These are phyloP conservation scores for Sistotremastrum suecicum DNA, from an alignment of 768 basidiomycete genomes.

Conservation along the genomic window DNA sequence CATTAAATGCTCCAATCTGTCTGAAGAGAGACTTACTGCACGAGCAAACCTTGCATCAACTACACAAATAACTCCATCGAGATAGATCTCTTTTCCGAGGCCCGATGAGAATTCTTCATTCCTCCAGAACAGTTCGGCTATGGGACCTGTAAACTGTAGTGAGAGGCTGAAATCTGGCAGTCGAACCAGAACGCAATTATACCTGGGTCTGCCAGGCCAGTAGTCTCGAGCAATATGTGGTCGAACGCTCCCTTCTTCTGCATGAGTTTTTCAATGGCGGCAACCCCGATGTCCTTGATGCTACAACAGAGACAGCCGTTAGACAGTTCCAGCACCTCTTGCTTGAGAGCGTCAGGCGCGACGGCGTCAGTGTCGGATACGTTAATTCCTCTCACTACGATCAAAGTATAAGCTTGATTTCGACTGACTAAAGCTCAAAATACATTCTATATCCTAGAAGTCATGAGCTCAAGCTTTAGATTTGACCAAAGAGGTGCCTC, in stretches of 20 bases:
- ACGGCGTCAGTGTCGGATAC: slow-evolving; percentile 55
- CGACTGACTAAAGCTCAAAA: slow-evolving; percentile 1
- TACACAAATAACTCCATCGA: slow-evolving; percentile 88
- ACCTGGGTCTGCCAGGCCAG: slow-evolving; percentile 94
- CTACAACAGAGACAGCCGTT: slow-evolving; percentile 99
- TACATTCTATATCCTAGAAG: slow-evolving; percentile 82
- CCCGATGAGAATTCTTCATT: slow-evolving; percentile 70
- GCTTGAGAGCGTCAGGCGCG: slow-evolving; percentile 40
- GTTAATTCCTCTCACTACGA: slow-evolving; percentile 71
- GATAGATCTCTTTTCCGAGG: slow-evolving; percentile 50
- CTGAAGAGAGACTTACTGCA: slow-evolving; percentile 23
- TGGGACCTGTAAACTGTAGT: slow-evolving; percentile 41
- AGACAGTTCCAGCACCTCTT: slow-evolving; percentile 83
- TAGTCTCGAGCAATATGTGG: slow-evolving; percentile 91
- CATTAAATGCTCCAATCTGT: neutral
- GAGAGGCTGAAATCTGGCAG: slow-evolving; percentile 2
- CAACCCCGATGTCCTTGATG: slow-evolving; percentile 85
- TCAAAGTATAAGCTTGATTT: neutral
- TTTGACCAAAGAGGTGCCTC: slow-evolving; percentile 14
- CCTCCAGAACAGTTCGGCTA: slow-evolving; percentile 77
- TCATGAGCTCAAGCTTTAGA: neutral
- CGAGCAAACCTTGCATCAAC: slow-evolving; percentile 78
- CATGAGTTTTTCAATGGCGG: slow-evolving; percentile 91
- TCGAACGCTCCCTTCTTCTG: slow-evolving; percentile 78
- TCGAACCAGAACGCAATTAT: slow-evolving; percentile 3